Percentiles rank a stretch among this genome's conserved stretches.
Conservation (phyloP, 164 flowering plant species). For the Cinnamomum micranthum region DNA sequence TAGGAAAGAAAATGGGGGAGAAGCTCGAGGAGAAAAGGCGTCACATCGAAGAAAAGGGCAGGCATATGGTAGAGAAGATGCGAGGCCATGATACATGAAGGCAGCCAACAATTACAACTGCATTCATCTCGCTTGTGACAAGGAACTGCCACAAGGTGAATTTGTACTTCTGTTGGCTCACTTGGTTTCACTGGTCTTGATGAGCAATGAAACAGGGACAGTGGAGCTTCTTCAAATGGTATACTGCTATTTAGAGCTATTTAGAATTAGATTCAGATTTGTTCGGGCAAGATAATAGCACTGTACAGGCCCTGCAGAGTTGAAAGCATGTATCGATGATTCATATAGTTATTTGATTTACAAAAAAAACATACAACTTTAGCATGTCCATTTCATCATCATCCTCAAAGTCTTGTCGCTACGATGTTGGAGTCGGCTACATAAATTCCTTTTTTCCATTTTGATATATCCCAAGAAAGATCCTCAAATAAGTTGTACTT, state of each 20-base stretch:
- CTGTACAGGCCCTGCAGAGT: not conserved
- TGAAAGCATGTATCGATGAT: not conserved
- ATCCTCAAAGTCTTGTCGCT: too few species aligned
- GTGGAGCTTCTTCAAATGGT: not conserved
- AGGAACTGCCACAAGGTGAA: not conserved
- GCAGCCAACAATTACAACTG: not conserved
- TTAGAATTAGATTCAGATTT: not conserved
- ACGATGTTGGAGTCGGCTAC: too few species aligned
- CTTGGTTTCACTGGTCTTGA: not conserved
- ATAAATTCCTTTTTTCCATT: too few species aligned
- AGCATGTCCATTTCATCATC: too few species aligned
- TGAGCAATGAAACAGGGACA: not conserved
- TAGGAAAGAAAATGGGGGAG: slow-evolving; percentile 91
- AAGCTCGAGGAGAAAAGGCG: slow-evolving; percentile 90
- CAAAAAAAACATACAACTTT: too few species aligned
- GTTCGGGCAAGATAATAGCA: not conserved
- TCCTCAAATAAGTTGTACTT: too few species aligned
- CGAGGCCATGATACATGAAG: slow-evolving; percentile 32
- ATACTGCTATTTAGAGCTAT: not conserved
- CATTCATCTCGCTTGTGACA: not conserved
- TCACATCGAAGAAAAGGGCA: slow-evolving; percentile 67
- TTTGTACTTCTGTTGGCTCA: not conserved
- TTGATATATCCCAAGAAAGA: too few species aligned
- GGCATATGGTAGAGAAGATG: slow-evolving; percentile 82
- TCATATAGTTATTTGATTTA: not conserved